Evolutionary conservation across 148 eudicot species (phyloP), one percentile per base, ranked within the genome.

Genomic region (Rhododendron ferrugineum): DNA sequence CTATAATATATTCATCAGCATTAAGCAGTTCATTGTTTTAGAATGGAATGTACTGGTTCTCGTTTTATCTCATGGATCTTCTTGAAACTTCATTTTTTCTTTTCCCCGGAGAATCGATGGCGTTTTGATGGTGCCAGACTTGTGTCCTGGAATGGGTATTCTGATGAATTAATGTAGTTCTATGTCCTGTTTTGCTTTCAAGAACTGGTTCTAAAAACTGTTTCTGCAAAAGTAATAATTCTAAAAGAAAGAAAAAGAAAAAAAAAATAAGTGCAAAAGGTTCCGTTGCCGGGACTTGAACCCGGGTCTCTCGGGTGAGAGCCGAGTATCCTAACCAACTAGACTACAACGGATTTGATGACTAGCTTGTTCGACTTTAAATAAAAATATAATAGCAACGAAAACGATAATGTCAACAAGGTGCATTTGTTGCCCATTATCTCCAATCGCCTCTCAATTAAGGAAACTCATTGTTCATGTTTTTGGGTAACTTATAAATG

Each of bases 281-380:
- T 93, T 93, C 95, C 95, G 93, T 92, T 92, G 98, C 98, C 98
- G 96, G 98, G 98, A 95, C 93, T 95, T 81, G 98, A 95, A 95
- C 98, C 98, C 96, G 98, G 98, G 98, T 95, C 98, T 93, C 98
- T 95, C 98, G 95, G 98, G 98, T 95, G 98, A 95, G 98, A 95
- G 98, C 98, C 96, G 98, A 95, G 96, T 95, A 93, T 95, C 98
- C 98, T 95, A 77, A 95, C 98, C 98, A 94, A 77, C 98, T 95
- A 94, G 98, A 95, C 98, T 94, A 94, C 98, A 94, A 94, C 98
- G 98, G 98, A 94, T 86, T 79, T 13, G 0, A 4, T 70, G 20
- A 0, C 20, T 0, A 0, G 0, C 11, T 46, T 9, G 49, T 46
- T 46, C 49, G 11, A 1, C 2, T 46, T 46, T 54, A 1, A 0